phyloP scores from a whole-genome alignment of 2,329 filamentous ascomycete species.

The Phialophora tarda region DNA sequence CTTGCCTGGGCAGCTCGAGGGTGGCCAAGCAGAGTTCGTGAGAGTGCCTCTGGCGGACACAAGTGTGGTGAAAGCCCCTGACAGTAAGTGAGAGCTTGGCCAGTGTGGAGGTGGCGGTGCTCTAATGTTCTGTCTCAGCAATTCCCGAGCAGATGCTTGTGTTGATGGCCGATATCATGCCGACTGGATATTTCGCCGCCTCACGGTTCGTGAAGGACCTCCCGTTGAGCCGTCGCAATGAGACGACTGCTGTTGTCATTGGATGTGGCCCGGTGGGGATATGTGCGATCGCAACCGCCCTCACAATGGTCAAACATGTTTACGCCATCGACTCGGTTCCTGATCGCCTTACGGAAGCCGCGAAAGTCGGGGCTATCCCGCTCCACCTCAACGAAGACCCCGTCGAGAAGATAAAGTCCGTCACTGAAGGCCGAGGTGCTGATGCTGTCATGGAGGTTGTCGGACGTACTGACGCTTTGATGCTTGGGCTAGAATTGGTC shows the following conservation, averaged over 20 bases:
- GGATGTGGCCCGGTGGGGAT: constrained; percentile 68
- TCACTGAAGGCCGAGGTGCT: constrained; percentile 70
- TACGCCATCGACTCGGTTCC: constrained; percentile 65
- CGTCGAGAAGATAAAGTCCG: constrained; percentile 60
- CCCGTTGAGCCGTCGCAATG: background rate
- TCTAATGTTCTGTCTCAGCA: background rate
- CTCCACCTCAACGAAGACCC: constrained; percentile 66
- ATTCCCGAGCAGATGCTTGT: constrained; percentile 7
- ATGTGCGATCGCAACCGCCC: constrained; percentile 71
- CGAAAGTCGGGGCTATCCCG: constrained; percentile 65
- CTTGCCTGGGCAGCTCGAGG: constrained; percentile 56
- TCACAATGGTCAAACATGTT: constrained; percentile 46
- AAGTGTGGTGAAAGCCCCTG: constrained; percentile 54
- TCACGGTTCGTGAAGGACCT: constrained; percentile 1
- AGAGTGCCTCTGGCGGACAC: constrained; percentile 58
- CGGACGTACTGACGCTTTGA: constrained; percentile 20
- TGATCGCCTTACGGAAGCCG: constrained; percentile 62
- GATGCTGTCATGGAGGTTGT: constrained; percentile 51
- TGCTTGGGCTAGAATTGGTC: constrained; percentile 28
- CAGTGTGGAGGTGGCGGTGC: background rate
- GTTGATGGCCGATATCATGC: constrained; percentile 36
- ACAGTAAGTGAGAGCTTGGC: constrained; percentile 1
- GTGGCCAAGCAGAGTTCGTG: constrained; percentile 62
- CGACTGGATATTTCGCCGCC: constrained; percentile 37
- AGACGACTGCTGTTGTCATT: constrained; percentile 41